These are phyloP conservation scores for Spathaspora passalidarum DNA, from an alignment of 805 yeast genomes.

Conservation along the genomic window DNA sequence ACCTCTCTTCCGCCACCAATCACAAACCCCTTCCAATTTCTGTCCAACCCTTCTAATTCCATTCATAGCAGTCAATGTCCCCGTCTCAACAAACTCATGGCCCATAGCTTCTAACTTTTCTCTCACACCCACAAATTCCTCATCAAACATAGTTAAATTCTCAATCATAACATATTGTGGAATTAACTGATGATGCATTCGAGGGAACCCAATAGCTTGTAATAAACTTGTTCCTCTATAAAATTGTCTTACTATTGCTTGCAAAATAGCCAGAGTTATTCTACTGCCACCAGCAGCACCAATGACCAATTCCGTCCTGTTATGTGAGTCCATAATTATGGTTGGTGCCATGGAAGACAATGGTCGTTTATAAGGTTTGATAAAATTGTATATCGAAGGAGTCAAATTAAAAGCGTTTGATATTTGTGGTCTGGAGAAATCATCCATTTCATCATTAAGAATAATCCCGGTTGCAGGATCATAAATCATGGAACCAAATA, in stretches of 20 bases:
- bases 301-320: constrained; percentile 61
- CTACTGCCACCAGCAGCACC: constrained; percentile 97
- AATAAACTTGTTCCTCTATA: constrained; percentile 57
- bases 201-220: constrained; percentile 72
- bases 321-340: constrained; percentile 46
- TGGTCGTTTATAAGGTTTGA: constrained; percentile 77
- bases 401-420: constrained; percentile 75
- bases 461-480: constrained; percentile 82
- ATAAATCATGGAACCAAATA: constrained; percentile 80
- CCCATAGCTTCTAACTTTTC: constrained; percentile 40
- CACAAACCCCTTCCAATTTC: constrained; percentile 73
- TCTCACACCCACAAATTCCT: constrained; percentile 28
- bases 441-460: constrained; percentile 92
- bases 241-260: constrained; percentile 68
- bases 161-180: constrained; percentile 72
- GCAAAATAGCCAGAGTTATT: constrained; percentile 78
- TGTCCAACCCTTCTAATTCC: constrained; percentile 47
- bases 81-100: constrained; percentile 32
- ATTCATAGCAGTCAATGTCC: constrained; percentile 41
- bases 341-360: constrained; percentile 81
- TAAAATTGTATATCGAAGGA: constrained; percentile 78
- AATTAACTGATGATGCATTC: constrained; percentile 85
- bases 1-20: constrained; percentile 87
- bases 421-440: constrained; percentile 70
- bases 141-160: constrained; percentile 36